Evolutionary conservation across 805 yeast genomes (phyloP), one percentile per base, ranked within the genome.

Genomic region (Candida dajiaensis): DNA sequence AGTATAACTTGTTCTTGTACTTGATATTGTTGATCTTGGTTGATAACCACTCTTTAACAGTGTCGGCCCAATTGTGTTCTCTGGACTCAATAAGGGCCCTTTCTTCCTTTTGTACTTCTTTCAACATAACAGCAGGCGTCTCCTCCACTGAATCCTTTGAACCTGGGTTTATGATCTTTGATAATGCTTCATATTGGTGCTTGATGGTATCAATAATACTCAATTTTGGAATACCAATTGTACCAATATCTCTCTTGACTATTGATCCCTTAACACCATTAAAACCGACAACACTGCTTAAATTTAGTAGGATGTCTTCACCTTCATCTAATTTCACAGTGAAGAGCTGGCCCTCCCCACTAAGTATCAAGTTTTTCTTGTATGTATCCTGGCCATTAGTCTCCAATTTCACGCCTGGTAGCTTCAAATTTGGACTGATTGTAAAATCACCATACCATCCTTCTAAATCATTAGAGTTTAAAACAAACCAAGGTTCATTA

Each of bases 261-360:
- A n/a, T 13, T 2, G 23, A 8, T 19, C 33, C 33, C 12, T 18
- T 20, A 12, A 12, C 19, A 21, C 40, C 18, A n/a, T 57, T 59
- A 12, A 36, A 42, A 45, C 49, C 53, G 25, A 51, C 28, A 11
- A 53, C 23, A 7, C 50, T 33, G 6, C 48, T 47, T 1, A 61
- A 53, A n/a, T 58, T 51, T 26, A 61, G 45, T 26, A 38, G 40
- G 16, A 62, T 50, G 3, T 50, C 31, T 25, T 66, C 70, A 22
- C 46, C 54, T 11, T 50, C 40, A 1, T 49, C 52, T 26, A 65
- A 45, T 2, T 39, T 35, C 20, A 66, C 43, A 20, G 61, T 54
- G 43, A 59, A 61, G 13, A 63, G 48, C 6, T 67, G 66, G 1
- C 63, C 62, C 12, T 53, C 37, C 3, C 69, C 68, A n/a, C 51